Conservation (phyloP, 768 basidiomycete genomes). For the Hemileccinum rubropunctum region DNA sequence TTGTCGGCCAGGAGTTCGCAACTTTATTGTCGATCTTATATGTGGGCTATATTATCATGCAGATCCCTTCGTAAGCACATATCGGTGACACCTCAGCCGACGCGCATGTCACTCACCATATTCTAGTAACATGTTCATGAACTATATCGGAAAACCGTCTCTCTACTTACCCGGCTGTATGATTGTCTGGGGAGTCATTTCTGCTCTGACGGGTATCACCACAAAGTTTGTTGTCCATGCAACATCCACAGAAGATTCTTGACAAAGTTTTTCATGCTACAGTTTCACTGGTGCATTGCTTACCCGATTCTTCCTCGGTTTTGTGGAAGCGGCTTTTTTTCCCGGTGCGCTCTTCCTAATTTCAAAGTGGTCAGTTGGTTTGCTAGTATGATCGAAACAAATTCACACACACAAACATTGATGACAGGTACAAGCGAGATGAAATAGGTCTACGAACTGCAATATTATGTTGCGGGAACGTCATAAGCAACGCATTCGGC, state of each 20-base stretch:
- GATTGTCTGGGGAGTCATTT: constrained; percentile 67
- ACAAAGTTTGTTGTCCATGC: constrained; percentile 24
- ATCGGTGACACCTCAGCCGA: background rate
- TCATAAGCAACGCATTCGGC: constrained; percentile 56
- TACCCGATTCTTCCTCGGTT: constrained; percentile 53
- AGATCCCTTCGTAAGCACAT: constrained; percentile 36
- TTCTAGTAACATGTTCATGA: constrained; percentile 68
- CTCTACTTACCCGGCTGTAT: constrained; percentile 64
- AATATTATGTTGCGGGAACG: constrained; percentile 48
- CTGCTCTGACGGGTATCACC: constrained; percentile 41
- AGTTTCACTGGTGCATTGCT: constrained; percentile 43
- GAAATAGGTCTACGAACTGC: constrained; percentile 46
- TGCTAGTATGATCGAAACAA: constrained; percentile 28
- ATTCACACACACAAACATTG: constrained; percentile 21
- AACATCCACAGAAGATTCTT: background rate
- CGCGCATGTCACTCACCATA: constrained; percentile 1
- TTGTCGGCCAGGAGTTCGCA: constrained; percentile 61
- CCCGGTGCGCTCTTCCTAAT: constrained; percentile 42
- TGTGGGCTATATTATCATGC: constrained; percentile 50
- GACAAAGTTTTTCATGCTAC: background rate
- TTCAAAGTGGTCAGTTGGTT: constrained; percentile 32
- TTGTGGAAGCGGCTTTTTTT: constrained; percentile 50
- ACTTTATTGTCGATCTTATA: constrained; percentile 69
- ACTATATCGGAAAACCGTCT: constrained; percentile 64
- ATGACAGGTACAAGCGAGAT: constrained; percentile 40